Conservation (phyloP, 345 rosid genomes). For the Acer campestre region DNA sequence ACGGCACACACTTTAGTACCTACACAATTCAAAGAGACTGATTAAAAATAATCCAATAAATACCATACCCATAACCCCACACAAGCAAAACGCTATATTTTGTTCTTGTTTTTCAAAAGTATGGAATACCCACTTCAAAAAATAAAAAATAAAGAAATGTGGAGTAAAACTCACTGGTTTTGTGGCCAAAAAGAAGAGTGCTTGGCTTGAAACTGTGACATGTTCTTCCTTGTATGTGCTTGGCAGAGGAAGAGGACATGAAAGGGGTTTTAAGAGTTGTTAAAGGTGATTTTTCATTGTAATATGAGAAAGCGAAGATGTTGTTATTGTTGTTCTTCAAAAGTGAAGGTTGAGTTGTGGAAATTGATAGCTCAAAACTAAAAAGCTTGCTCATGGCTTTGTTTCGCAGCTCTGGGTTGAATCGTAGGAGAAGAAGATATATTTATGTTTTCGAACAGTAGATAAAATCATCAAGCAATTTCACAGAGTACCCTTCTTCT, state of each 20-base stretch:
- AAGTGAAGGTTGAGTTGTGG: slow-evolving; percentile 23
- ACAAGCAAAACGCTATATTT: not conserved
- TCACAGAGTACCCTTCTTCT: too few species aligned
- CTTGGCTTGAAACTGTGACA: slow-evolving; percentile 19
- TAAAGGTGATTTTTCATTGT: slow-evolving; percentile 27
- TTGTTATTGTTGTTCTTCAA: slow-evolving; percentile 18
- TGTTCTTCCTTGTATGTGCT: slow-evolving; percentile 20
- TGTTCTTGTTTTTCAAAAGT: not conserved
- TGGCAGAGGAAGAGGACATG: slow-evolving; percentile 24
- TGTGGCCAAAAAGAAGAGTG: slow-evolving; percentile 11
- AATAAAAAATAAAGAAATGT: not conserved
- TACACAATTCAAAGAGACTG: slow-evolving; percentile 21
- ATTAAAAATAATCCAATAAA: not conserved
- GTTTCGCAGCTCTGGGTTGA: not conserved
- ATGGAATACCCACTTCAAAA: not conserved
- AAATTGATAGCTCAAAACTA: slow-evolving; percentile 22
- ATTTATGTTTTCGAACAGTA: not conserved
- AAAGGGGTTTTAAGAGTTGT: slow-evolving; percentile 20
- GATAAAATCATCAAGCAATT: not conserved
- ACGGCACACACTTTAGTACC: slow-evolving; percentile 48
- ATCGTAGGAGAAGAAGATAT: not conserved
- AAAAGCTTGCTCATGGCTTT: slow-evolving; percentile 22
- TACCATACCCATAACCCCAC: not conserved
- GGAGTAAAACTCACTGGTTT: slow-evolving; percentile 26
- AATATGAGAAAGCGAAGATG: slow-evolving; percentile 29